Percentiles rank a stretch among this genome's conserved stretches.
These are phyloP conservation scores for Starmerella floricola DNA, from an alignment of 805 yeast genomes.

Conservation along the genomic window DNA sequence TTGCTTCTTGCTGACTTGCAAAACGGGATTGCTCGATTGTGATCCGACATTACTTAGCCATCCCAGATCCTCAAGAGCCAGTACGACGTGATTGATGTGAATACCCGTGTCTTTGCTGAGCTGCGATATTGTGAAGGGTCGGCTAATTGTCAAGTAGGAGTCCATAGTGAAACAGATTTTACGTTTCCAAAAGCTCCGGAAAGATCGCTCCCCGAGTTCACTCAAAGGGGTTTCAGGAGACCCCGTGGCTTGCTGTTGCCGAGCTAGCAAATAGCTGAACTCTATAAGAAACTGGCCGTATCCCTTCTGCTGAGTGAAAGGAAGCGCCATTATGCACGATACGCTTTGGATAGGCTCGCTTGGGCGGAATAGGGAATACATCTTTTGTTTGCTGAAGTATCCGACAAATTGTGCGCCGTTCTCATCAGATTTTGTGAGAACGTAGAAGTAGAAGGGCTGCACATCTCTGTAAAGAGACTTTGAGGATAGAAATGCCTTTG, in stretches of 20 bases:
- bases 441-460: slow-evolving; percentile 85
- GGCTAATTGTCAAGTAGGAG: slow-evolving; percentile 8
- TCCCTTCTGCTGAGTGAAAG: slow-evolving; percentile 76
- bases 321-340: slow-evolving; percentile 82
- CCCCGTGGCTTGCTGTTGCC: slow-evolving; percentile 66
- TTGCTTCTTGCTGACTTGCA: slow-evolving; percentile 1
- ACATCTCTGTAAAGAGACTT: slow-evolving; percentile 90
- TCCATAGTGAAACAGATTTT: slow-evolving; percentile 43
- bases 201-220: slow-evolving; percentile 73
- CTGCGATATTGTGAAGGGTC: slow-evolving; percentile 39
- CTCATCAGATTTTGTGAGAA: slow-evolving; percentile 57
- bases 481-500: slow-evolving; percentile 79
- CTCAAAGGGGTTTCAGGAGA: slow-evolving; percentile 94
- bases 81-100: slow-evolving; percentile 74
- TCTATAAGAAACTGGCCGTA: slow-evolving; percentile 82
- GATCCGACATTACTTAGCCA: slow-evolving; percentile 34
- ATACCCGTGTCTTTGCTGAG: slow-evolving; percentile 67
- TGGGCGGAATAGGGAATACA: slow-evolving; percentile 7
- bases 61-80: slow-evolving; percentile 68
- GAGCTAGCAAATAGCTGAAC: slow-evolving; percentile 69
- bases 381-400: slow-evolving; percentile 79
- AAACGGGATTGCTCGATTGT: not conserved
- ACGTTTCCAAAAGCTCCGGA: slow-evolving; percentile 75
- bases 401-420: slow-evolving; percentile 52
- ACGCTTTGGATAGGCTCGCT: slow-evolving; percentile 49